phyloP scores from a whole-genome alignment of 1,284 basidiomycete genomes.

The Pascua guehoae region DNA sequence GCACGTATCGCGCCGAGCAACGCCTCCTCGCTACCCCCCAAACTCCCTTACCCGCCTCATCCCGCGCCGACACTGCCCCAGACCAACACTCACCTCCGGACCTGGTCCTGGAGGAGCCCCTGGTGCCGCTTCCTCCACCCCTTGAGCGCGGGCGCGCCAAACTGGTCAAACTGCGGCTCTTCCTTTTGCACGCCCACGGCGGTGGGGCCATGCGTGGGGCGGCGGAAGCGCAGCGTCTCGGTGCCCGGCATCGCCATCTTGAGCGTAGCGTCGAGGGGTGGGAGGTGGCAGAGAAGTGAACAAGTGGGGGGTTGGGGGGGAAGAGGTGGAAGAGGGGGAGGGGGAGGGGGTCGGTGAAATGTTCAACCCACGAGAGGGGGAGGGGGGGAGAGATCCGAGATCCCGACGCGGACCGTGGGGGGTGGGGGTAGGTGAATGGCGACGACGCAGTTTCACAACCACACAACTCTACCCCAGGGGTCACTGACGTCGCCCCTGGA shows the following conservation, averaged over 20 bases:
- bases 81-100: constrained; percentile 35
- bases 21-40: too few species aligned
- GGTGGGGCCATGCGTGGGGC: constrained; percentile 42
- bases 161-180: constrained; percentile 36
- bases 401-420: too few species aligned
- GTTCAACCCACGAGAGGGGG: not conserved
- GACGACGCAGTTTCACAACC: too few species aligned
- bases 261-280: not conserved
- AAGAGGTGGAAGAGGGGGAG: not conserved
- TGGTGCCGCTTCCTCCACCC: constrained; percentile 47
- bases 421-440: too few species aligned
- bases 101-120: constrained; percentile 48
- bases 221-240: constrained; percentile 45
- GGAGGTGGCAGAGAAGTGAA: not conserved
- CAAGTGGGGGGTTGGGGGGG: too few species aligned
- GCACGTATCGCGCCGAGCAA: not conserved
- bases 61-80: not conserved
- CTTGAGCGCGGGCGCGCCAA: constrained; percentile 36
- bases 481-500: too few species aligned
- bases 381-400: not conserved
- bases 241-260: constrained; percentile 37
- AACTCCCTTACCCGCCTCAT: too few species aligned
- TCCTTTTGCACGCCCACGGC: constrained; percentile 22
- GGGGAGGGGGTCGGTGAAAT: not conserved
- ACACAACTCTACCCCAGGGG: too few species aligned